These are phyloP conservation scores for Diutina scorzettiae DNA, from an alignment of 1,139 yeast genomes.

Conservation along the genomic window DNA sequence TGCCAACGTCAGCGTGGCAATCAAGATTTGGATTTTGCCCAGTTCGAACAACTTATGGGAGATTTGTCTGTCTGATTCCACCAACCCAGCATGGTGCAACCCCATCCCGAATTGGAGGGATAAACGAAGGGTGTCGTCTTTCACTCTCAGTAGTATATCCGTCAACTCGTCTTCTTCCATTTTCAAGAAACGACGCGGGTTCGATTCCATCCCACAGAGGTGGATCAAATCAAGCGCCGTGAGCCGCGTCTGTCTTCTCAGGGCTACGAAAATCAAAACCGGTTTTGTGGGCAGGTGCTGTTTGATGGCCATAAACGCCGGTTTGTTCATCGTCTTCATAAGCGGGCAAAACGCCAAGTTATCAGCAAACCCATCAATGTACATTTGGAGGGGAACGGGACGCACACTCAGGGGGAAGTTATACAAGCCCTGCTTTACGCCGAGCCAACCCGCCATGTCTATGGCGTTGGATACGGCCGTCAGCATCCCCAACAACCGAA, in stretches of 20 bases:
- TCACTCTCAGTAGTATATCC: slow-evolving; percentile 49
- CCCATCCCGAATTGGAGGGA: slow-evolving; percentile 95
- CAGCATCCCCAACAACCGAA: slow-evolving; percentile 83
- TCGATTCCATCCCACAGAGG: slow-evolving; percentile 87
- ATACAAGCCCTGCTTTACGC: slow-evolving; percentile 78
- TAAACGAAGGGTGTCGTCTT: slow-evolving; percentile 78
- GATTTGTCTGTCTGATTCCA: slow-evolving; percentile 78
- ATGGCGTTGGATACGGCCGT: slow-evolving; percentile 97
- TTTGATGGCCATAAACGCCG: slow-evolving; percentile 92
- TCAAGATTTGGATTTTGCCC: slow-evolving; percentile 77
- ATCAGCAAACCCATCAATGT: slow-evolving; percentile 94
- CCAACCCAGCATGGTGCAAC: slow-evolving; percentile 94
- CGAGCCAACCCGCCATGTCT: slow-evolving; percentile 97
- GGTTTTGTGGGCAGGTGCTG: slow-evolving; percentile 93
- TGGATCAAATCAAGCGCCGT: slow-evolving; percentile 91
- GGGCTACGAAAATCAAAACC: slow-evolving; percentile 88
- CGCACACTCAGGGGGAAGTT: slow-evolving; percentile 94
- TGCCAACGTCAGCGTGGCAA: slow-evolving; percentile 93
- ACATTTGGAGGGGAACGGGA: slow-evolving; percentile 96
- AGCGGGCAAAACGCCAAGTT: slow-evolving; percentile 88
- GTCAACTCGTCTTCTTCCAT: slow-evolving; percentile 69
- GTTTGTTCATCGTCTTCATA: slow-evolving; percentile 97
- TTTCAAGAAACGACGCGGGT: slow-evolving; percentile 76
- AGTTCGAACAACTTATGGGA: slow-evolving; percentile 79
- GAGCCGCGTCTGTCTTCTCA: slow-evolving; percentile 90